Evolutionary conservation across 2,329 filamentous ascomycete genomes (phyloP).

Genomic region (Claviceps sorghi): DNA sequence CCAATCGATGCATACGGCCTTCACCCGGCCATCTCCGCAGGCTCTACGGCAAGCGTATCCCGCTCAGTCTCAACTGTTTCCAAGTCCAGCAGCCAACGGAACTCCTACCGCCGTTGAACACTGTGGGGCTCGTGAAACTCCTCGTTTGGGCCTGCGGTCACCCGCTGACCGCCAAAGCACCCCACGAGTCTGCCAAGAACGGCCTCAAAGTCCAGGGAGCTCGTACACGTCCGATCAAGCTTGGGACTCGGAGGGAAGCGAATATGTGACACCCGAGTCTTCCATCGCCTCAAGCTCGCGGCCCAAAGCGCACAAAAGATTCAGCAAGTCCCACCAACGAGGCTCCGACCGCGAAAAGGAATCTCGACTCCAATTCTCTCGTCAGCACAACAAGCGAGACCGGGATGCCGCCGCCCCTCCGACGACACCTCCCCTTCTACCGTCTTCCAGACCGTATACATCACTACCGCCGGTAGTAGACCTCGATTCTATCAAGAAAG

Average conservation of each 20-base stretch:
- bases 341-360: constrained; percentile 7
- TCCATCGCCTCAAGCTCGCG: constrained; percentile 8
- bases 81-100: neutral
- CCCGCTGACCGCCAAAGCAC: neutral
- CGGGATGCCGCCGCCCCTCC: neutral
- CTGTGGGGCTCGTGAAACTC: no score
- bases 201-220: constrained; percentile 7
- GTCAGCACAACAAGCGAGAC: neutral
- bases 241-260: constrained; percentile 5
- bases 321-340: constrained; percentile 5
- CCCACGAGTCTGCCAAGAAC: constrained; percentile 1
- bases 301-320: constrained; percentile 4
- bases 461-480: neutral
- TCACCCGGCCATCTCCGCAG: neutral
- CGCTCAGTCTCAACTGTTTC: neutral
- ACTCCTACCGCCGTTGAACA: neutral
- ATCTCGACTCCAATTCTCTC: constrained; percentile 4
- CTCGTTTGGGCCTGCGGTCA: neutral
- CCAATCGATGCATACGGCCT: neutral
- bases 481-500: neutral
- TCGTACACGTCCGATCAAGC: constrained; percentile 5
- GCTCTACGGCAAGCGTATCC: neutral
- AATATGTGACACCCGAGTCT: constrained; percentile 9
- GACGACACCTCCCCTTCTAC: neutral
- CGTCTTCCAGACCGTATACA: neutral